These are phyloP conservation scores for Mucor lusitanicus DNA, from an alignment of 371 early-diverging fungal species.

Conservation along the genomic window DNA sequence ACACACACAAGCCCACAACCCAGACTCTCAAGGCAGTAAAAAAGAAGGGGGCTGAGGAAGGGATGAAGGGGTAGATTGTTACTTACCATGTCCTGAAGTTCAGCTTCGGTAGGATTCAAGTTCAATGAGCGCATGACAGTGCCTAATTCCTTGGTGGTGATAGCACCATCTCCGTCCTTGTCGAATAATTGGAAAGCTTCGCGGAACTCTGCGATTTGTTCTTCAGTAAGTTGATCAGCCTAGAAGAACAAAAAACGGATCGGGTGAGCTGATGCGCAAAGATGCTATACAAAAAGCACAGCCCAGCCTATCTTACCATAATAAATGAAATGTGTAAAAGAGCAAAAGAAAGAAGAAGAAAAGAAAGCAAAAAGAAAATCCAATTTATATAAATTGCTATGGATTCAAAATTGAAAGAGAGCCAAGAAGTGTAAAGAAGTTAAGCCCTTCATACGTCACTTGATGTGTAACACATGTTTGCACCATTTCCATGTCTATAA, in stretches of 20 bases:
- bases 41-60: background rate
- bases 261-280: no score
- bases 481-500: background rate
- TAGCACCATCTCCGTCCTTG: slow-evolving; percentile 91
- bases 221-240: slow-evolving; percentile 86
- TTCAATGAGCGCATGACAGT: slow-evolving; percentile 90
- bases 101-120: slow-evolving; percentile 74
- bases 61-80: background rate
- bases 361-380: background rate
- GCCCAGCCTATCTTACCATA: background rate
- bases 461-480: background rate
- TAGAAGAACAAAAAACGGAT: no score
- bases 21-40: background rate
- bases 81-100: slow-evolving; percentile 69
- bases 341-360: background rate
- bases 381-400: background rate
- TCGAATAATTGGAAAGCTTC: slow-evolving; percentile 75
- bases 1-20: no score
- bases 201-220: slow-evolving; percentile 86
- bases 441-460: background rate
- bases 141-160: slow-evolving; percentile 82
- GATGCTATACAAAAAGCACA: no score
- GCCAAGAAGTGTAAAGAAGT: background rate
- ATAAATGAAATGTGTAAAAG: background rate
- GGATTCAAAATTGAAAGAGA: background rate